Evolutionary conservation across 768 basidiomycete species (phyloP).

Genomic region (Lentinus brumalis): DNA sequence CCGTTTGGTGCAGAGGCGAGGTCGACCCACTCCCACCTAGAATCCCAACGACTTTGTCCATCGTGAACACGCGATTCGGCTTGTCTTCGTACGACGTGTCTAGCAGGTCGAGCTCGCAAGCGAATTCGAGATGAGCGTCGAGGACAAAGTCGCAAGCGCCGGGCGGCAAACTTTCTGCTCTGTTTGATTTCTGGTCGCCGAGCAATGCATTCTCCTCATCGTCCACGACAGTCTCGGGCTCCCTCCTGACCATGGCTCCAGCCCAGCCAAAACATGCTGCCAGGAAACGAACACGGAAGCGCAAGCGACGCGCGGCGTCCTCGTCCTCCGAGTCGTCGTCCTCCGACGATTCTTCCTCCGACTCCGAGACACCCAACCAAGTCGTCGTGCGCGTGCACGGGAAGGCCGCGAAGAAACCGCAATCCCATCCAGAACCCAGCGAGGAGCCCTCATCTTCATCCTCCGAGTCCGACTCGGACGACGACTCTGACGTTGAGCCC

Average conservation of each 20-base stretch:
- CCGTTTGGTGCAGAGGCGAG: neutral
- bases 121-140: constrained; percentile 6
- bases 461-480: constrained; percentile 10
- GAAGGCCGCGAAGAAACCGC: neutral
- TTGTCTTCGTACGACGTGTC: neutral
- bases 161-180: constrained; percentile 8
- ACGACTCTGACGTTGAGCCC: constrained; percentile 14
- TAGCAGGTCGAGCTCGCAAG: neutral
- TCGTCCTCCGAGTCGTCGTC: constrained; percentile 31
- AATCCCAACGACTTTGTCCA: constrained; percentile 37
- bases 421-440: constrained; percentile 7
- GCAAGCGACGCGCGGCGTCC: constrained; percentile 36
- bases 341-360: constrained; percentile 24
- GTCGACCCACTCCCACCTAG: constrained; percentile 40
- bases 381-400: constrained; percentile 15
- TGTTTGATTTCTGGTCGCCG: neutral
- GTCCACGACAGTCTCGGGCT: neutral
- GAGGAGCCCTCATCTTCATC: constrained; percentile 9
- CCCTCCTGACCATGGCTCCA: constrained; percentile 15
- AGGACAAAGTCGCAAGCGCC: constrained; percentile 13
- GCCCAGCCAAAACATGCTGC: constrained; percentile 24
- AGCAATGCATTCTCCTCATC: constrained; percentile 4
- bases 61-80: neutral
- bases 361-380: constrained; percentile 19
- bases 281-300: constrained; percentile 35